Conservation (phyloP, 257 asterid species). For the Fraxinus anomala region DNA sequence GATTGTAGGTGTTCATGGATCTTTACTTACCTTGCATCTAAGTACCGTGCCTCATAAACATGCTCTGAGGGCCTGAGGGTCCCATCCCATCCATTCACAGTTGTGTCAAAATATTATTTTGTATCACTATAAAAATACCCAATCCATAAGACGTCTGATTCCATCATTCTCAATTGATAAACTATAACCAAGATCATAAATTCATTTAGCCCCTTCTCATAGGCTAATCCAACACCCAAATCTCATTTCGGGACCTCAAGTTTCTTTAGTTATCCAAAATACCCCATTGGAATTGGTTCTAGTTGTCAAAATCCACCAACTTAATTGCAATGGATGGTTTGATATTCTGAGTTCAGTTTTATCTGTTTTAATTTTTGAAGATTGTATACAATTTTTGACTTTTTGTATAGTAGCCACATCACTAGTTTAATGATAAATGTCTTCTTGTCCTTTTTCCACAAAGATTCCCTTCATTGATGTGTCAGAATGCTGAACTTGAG, state of each 20-base stretch:
- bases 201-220: not conserved
- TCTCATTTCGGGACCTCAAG: not conserved
- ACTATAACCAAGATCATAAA: not conserved
- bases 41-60: not conserved
- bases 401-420: not conserved
- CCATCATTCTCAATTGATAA: not conserved
- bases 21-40: not conserved
- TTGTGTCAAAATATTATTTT: not conserved
- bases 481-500: not conserved
- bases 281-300: not conserved
- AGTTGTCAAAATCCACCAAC: not conserved
- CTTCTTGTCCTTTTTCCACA: not conserved
- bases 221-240: not conserved
- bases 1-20: not conserved
- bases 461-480: not conserved
- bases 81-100: not conserved
- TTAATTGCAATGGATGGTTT: not conserved
- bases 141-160: not conserved
- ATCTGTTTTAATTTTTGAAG: not conserved
- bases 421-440: not conserved
- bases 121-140: not conserved
- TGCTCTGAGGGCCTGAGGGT: not conserved
- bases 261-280: slow-evolving; percentile 3
- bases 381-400: not conserved
- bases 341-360: not conserved